phyloP scores from a whole-genome alignment of 768 basidiomycete species.

The Rhodotorula toruloides region DNA sequence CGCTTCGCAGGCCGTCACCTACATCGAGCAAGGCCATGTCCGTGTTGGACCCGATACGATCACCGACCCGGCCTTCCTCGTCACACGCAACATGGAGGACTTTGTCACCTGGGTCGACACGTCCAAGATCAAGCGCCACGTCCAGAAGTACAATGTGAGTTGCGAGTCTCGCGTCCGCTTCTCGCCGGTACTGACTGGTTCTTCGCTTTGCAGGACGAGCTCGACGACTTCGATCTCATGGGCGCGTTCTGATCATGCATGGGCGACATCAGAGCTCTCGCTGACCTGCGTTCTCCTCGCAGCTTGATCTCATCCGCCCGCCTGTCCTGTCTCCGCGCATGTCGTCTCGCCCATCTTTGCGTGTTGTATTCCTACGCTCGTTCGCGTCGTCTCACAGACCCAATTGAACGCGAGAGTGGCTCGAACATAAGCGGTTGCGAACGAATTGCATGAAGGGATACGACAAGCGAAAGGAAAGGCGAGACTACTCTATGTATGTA shows the following conservation, averaged over 20 bases:
- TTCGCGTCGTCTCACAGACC: too few species aligned
- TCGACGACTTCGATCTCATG: constrained; percentile 83
- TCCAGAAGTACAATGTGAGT: constrained; percentile 96
- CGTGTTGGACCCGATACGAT: constrained; percentile 93
- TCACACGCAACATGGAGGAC: constrained; percentile 96
- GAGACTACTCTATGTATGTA: not conserved
- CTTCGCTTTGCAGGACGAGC: constrained; percentile 50
- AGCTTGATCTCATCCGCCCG: too few species aligned
- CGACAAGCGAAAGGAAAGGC: too few species aligned
- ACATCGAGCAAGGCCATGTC: constrained; percentile 97
- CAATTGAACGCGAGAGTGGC: too few species aligned
- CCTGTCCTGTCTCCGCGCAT: not conserved
- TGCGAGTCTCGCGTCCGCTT: not conserved
- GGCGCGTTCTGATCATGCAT: not conserved
- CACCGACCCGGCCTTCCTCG: constrained; percentile 91
- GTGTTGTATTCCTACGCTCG: not conserved
- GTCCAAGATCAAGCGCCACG: constrained; percentile 89
- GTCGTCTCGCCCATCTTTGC: constrained; percentile 1
- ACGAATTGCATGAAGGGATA: too few species aligned
- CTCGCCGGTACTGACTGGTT: not conserved
- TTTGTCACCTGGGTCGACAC: constrained; percentile 99
- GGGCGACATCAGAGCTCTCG: too few species aligned
- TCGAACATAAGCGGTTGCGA: too few species aligned
- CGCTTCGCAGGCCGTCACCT: constrained; percentile 74
- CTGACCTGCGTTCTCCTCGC: not conserved